Evolutionary conservation across 2,329 filamentous ascomycete species (phyloP), one percentile per base, ranked within the genome.

Genomic region (Trichoderma atrobrunneum): DNA sequence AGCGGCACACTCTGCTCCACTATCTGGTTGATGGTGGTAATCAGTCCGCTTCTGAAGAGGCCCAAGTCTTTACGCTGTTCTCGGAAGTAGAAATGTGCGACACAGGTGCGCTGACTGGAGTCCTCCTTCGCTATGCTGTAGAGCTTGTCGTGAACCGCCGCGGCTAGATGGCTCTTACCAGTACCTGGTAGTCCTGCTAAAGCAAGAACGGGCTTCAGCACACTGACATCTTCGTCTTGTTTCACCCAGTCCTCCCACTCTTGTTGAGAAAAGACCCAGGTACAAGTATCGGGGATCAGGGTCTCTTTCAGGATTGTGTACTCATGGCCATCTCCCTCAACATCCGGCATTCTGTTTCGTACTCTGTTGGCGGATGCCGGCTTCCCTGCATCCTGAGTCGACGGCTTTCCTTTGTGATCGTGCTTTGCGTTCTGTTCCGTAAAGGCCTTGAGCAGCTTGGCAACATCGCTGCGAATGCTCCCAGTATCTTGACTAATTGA

Each of bases 21-120:
- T 3, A 82, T 74, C 7, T 81, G 81, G 4, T 79, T 76, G 3
- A 79, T 74, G 12, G 78, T 68, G 0, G 76, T 79, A 4, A 77
- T 73, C 1, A 82, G 34, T 1, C 76, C 79, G 18, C 74, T 76
- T 3, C 77, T 14, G 1, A 80, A 74, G 0, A 71, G 73, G 0
- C 74, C 75, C 6, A 78, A 67, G 32, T 76, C 77, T 3, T 75
- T 68, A 6, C 77, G 72, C 18, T 81, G 80, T 54, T 82, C 80
- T 1, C 80, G 79, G 69, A 82, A 82, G 63, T 81, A 82, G 68
- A 81, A 83, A 54, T 82, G 79, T 0, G 78, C 74, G 1, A 78
- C 76, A 21, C 76, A 78, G 1, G 76, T 76, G 30, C 72, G 72
- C 0, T 73, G 69, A 1, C 70, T 43, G 3, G 76, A 28, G 18